Conservation (phyloP, 75 land plant genomes). For the Ceratopteris richardii region DNA sequence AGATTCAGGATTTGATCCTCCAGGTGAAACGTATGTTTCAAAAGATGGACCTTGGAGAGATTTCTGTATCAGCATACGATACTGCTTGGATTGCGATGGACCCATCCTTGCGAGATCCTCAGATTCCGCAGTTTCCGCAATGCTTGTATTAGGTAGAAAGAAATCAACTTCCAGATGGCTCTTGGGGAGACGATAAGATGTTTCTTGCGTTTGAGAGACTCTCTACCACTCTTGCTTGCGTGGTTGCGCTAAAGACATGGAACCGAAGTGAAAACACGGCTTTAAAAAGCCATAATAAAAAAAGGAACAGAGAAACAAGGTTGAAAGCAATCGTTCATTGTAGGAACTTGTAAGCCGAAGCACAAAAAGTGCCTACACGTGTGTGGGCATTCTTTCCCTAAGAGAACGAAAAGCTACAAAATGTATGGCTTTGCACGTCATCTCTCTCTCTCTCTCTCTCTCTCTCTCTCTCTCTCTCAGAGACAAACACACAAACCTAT, state of each 20-base stretch:
- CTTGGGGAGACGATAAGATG: conserved; percentile 42
- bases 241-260: conserved; percentile 61
- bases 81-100: conserved; percentile 79
- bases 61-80: conserved; percentile 66
- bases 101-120: conserved; percentile 20
- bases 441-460: too few species aligned
- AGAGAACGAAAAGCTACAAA: too few species aligned
- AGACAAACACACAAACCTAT: too few species aligned
- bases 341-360: conserved; percentile 42
- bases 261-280: too few species aligned
- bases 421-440: too few species aligned
- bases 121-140: conserved; percentile 52
- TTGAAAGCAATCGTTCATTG: conserved; percentile 38
- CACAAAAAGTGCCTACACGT: too few species aligned
- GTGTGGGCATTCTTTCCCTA: too few species aligned
- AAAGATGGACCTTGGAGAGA: conserved; percentile 15
- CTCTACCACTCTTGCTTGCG: conserved; percentile 50
- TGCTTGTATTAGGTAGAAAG: conserved; percentile 53
- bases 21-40: conserved; percentile 12
- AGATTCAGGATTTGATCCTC: conserved; percentile 13
- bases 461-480: too few species aligned
- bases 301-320: too few species aligned
- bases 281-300: too few species aligned
- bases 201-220: conserved; percentile 39
- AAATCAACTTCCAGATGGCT: conserved; percentile 63